Base-by-base conservation (phyloP, 2,329 filamentous ascomycete species). In the Colletotrichum truncatum region DNA sequence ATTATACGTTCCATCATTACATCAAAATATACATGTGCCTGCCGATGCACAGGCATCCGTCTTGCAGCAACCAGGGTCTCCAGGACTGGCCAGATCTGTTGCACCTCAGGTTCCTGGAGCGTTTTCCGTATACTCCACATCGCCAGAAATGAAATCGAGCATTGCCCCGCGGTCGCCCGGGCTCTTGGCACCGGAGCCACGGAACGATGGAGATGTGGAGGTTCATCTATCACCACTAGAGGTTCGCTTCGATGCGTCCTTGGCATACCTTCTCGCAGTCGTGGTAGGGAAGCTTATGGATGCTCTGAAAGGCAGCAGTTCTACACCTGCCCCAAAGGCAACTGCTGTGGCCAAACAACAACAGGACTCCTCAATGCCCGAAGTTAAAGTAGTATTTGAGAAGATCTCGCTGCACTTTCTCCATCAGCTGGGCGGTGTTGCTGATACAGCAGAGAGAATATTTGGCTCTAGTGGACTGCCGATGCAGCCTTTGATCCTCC, bases 91-190 rank as follows among this genome's bases (percentile, higher is more conserved):
- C 0, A 75, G 71, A 36, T 84, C 82, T 2, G 67, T 79, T 10
- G 80, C 80, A n/a, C 82, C 83, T 0, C 81, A 88, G 70, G 73
- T 89, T 3, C 88, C 88, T 2, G 89, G 88, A 1, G 83, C 88
- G 3, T 91, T 91, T 72, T 91, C 88, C 0, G 76, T 86, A 2
- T 75, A 84, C 52, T 67, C 67, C 11, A 66, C 66, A 7, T 60
- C 67, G 18, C 39, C 65, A 8, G 45, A 26, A 2, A 26, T 56
- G 38, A 64, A 51, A n/a, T 38, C 66, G 6, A 64, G 63, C 38
- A 28, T 32, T 10, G 39, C 51, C 11, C 62, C 61, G 9, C 43
- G 25, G 16, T 49, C 58, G 3, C 43, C 41, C 6, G 23, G 43
- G 6, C 39, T 21, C 41, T 66, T 36, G 30, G 41, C 36, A 67